Evolutionary conservation across 2,329 filamentous ascomycete species (phyloP).

Genomic region (Colletotrichum aenigma): DNA sequence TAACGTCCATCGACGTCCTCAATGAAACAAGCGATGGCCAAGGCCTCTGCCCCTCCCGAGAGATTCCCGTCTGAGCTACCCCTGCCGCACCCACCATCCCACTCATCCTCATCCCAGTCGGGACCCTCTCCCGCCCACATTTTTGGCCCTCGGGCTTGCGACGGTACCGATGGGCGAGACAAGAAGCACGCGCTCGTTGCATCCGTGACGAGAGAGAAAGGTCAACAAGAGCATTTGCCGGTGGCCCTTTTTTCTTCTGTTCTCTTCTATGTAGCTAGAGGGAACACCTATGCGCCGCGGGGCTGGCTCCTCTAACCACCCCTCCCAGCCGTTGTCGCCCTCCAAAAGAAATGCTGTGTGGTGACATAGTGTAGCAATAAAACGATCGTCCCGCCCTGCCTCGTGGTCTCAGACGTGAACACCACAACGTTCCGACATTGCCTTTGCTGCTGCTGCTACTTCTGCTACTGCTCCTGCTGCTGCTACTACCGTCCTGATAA

Average conservation of each 20-base stretch:
- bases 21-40: slow-evolving; percentile 17
- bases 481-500: background rate
- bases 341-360: background rate
- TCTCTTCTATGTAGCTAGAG: background rate
- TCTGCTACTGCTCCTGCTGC: background rate
- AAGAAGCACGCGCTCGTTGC: slow-evolving; percentile 7
- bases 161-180: slow-evolving; percentile 16
- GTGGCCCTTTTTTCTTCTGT: background rate
- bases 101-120: slow-evolving; percentile 4
- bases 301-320: background rate
- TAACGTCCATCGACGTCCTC: background rate
- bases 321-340: background rate
- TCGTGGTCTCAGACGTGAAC: slow-evolving; percentile 6
- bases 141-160: slow-evolving; percentile 14
- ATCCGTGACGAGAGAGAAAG: background rate
- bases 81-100: slow-evolving; percentile 8
- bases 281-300: background rate
- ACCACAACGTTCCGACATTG: background rate
- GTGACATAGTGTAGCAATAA: slow-evolving; percentile 10
- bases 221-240: background rate
- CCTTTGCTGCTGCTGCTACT: background rate
- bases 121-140: slow-evolving; percentile 1
- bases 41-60: slow-evolving; percentile 9
- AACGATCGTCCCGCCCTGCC: slow-evolving; percentile 13
- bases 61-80: slow-evolving; percentile 19